Percentiles rank a stretch among this genome's conserved stretches.
phyloP scores from a whole-genome alignment of 2,329 filamentous ascomycete species.

The Cladophialophora yegresii region DNA sequence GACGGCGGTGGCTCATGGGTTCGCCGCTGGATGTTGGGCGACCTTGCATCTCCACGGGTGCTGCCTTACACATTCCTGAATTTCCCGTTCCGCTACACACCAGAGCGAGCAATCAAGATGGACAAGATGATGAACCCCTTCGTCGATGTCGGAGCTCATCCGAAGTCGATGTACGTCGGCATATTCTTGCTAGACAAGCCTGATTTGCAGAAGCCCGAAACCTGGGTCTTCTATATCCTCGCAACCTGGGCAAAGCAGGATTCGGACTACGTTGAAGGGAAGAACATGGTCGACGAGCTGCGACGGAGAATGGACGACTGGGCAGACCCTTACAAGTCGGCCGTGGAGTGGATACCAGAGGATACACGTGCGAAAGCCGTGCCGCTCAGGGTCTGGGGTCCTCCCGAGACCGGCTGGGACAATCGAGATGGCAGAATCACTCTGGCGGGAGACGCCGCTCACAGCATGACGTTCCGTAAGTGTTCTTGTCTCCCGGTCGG shows the following conservation, averaged over 20 bases:
- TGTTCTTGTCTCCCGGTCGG: neutral
- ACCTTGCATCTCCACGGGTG: constrained; percentile 22
- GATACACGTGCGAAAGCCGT: constrained; percentile 32
- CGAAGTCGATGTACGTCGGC: constrained; percentile 33
- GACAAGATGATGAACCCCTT: constrained; percentile 36
- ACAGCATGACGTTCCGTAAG: constrained; percentile 46
- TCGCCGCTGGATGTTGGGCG: constrained; percentile 29
- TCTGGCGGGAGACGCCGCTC: constrained; percentile 64
- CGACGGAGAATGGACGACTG: constrained; percentile 30
- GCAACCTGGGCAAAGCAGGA: constrained; percentile 29
- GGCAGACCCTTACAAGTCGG: constrained; percentile 31
- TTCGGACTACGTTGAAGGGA: neutral
- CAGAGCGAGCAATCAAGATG: constrained; percentile 33
- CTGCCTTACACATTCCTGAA: constrained; percentile 30
- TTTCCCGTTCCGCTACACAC: constrained; percentile 28
- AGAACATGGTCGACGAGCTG: constrained; percentile 35
- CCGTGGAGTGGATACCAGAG: constrained; percentile 32
- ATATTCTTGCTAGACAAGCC: constrained; percentile 34
- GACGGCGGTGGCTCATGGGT: constrained; percentile 34
- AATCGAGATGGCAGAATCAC: constrained; percentile 43
- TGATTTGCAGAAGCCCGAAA: constrained; percentile 30
- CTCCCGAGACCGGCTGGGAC: constrained; percentile 36
- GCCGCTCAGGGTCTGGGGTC: constrained; percentile 34
- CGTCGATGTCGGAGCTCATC: constrained; percentile 33
- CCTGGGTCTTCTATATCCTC: constrained; percentile 34